Conservation (phyloP, 1,284 basidiomycete species). For the Porodaedalea pini region DNA sequence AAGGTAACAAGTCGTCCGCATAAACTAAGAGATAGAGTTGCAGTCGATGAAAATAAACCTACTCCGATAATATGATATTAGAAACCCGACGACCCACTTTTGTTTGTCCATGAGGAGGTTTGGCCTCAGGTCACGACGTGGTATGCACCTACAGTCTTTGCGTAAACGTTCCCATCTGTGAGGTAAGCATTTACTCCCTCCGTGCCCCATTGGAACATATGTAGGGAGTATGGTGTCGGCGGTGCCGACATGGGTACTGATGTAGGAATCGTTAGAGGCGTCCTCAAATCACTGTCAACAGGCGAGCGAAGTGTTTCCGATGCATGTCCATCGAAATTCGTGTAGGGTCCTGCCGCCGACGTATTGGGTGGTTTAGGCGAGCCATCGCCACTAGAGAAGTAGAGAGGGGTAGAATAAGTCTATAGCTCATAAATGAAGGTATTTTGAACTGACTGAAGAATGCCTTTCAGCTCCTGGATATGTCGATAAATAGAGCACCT, state of each 20-base stretch:
- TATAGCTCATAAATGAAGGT: constrained; percentile 29
- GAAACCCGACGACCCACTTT: too few relatives aligned
- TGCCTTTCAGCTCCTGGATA: constrained; percentile 56
- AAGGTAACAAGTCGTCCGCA: constrained; percentile 6
- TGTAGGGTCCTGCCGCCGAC: constrained; percentile 20
- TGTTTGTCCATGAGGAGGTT: too few relatives aligned
- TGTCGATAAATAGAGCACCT: constrained; percentile 58
- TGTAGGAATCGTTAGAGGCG: constrained; percentile 46
- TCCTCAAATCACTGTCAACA: constrained; percentile 65
- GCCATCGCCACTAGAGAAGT: constrained; percentile 13
- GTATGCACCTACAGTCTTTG: constrained; percentile 17
- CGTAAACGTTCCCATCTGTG: constrained; percentile 15
- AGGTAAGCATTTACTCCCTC: constrained; percentile 19
- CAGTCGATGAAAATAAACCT: neutral
- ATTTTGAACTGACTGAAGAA: constrained; percentile 59
- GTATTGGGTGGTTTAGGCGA: constrained; percentile 33
- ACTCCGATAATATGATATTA: neutral
- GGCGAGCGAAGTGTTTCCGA: constrained; percentile 44
- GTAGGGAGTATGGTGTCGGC: constrained; percentile 18
- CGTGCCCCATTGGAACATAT: constrained; percentile 17
- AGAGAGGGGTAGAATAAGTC: too few relatives aligned
- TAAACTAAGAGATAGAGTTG: neutral
- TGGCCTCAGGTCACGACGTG: constrained; percentile 19
- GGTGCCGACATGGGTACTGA: constrained; percentile 16
- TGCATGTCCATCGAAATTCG: constrained; percentile 31